Evolutionary conservation across 1,139 yeast species (phyloP).

Genomic region (Spathaspora jeffriesii): DNA sequence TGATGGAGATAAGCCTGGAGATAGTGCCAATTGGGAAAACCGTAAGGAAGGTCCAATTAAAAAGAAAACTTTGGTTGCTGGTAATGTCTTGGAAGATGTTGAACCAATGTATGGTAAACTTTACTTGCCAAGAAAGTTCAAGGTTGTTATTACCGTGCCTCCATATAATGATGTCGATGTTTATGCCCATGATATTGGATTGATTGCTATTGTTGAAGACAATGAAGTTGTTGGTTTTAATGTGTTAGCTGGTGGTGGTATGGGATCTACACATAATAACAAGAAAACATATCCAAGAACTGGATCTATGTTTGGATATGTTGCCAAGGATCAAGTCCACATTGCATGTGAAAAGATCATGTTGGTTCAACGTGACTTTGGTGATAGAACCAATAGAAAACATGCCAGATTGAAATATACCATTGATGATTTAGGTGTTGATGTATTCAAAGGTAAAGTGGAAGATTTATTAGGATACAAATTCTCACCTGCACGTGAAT

Average conservation of each 20-base stretch:
- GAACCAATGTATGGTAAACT: constrained; percentile 90
- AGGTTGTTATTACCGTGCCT: constrained; percentile 92
- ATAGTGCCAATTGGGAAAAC: constrained; percentile 68
- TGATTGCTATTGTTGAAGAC: constrained; percentile 82
- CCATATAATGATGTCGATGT: constrained; percentile 98
- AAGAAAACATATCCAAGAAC: constrained; percentile 96
- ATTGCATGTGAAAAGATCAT: constrained; percentile 87
- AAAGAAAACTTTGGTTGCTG: constrained; percentile 80
- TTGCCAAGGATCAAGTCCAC: constrained; percentile 65
- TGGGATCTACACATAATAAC: constrained; percentile 98
- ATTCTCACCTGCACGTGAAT: constrained; percentile 72
- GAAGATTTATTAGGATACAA: constrained; percentile 81
- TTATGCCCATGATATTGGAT: constrained; percentile 93
- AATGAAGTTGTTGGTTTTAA: constrained; percentile 75
- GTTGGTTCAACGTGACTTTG: constrained; percentile 93
- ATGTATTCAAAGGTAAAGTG: constrained; percentile 73
- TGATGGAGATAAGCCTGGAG: constrained; percentile 66
- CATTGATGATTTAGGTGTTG: constrained; percentile 88
- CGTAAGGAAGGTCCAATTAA: constrained; percentile 80
- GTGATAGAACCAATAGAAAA: constrained; percentile 96
- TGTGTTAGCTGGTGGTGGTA: constrained; percentile 96
- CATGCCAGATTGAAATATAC: constrained; percentile 98
- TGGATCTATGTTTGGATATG: constrained; percentile 84
- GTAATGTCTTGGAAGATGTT: constrained; percentile 79
- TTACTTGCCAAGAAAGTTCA: constrained; percentile 95